Percentiles rank a stretch among this genome's conserved stretches.
phyloP scores from a whole-genome alignment of 441 rosid genomes.

The Arabidopsis lyrata region DNA sequence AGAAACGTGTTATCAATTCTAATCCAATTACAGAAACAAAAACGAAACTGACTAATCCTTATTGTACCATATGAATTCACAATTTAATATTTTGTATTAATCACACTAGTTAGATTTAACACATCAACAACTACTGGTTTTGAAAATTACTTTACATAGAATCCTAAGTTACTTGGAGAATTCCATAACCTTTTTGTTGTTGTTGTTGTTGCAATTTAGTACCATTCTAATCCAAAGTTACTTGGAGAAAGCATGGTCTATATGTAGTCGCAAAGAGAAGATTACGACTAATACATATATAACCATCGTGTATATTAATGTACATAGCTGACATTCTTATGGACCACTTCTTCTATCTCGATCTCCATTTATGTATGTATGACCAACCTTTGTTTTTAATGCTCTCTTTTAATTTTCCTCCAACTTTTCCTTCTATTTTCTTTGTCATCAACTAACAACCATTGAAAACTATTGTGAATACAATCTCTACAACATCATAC shows the following conservation, averaged over 20 bases:
- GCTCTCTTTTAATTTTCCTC: slow-evolving; percentile 37
- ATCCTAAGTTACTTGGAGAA: background rate
- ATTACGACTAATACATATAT: background rate
- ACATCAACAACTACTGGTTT: background rate
- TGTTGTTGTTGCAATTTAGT: background rate
- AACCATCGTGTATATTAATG: background rate
- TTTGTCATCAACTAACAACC: background rate
- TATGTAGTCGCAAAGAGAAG: background rate
- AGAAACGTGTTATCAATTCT: background rate
- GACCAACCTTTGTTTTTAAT: slow-evolving; percentile 38
- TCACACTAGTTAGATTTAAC: background rate
- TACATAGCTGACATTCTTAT: slow-evolving; percentile 36
- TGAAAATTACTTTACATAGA: background rate
- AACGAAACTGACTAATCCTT: background rate
- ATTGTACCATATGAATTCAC: background rate
- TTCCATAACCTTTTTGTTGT: too few relatives aligned
- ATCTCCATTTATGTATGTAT: slow-evolving; percentile 36
- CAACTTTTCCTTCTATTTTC: slow-evolving; percentile 26
- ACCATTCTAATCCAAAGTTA: background rate
- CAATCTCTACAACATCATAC: background rate
- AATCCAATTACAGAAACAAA: background rate
- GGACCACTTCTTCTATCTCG: slow-evolving; percentile 40
- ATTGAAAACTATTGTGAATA: background rate
- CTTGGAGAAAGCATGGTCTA: background rate
- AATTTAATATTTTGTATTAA: background rate